These are phyloP conservation scores for Macadamia tetraphylla DNA, from an alignment of 164 flowering plant genomes.

Conservation along the genomic window DNA sequence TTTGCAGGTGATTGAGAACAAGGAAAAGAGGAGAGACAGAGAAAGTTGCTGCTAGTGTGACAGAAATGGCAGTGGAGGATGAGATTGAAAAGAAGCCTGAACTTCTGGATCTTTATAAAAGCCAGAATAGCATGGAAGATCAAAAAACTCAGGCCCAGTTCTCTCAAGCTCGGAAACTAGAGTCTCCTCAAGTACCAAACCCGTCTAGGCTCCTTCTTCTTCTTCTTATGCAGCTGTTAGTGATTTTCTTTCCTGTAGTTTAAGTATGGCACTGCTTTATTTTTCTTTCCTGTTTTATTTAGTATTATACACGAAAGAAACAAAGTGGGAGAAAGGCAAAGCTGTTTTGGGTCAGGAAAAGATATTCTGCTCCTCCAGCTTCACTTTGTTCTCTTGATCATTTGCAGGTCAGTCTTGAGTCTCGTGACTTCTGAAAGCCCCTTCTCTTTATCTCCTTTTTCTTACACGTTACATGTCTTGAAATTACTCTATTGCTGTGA, in stretches of 20 bases:
- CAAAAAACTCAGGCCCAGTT: slow-evolving; percentile 1
- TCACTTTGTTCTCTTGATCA: background rate
- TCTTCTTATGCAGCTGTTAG: background rate
- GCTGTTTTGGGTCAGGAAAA: too few relatives aligned
- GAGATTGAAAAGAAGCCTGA: too few relatives aligned
- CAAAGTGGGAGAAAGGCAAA: background rate
- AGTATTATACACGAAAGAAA: background rate
- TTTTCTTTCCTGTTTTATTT: background rate
- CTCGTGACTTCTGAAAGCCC: background rate
- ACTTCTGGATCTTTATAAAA: background rate
- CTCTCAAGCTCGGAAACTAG: background rate
- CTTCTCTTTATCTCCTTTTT: too few relatives aligned
- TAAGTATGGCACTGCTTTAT: too few relatives aligned
- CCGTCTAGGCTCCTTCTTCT: background rate
- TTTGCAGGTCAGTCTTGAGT: background rate
- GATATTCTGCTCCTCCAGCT: background rate
- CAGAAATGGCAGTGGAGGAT: too few relatives aligned
- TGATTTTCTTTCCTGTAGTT: too few relatives aligned
- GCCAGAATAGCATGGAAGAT: background rate
- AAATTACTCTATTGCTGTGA: background rate
- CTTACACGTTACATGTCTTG: too few relatives aligned
- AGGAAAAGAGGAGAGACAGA: slow-evolving; percentile 5
- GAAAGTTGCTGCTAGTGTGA: too few relatives aligned
- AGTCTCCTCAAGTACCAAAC: slow-evolving; percentile 1
- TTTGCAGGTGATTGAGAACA: background rate